phyloP scores from a whole-genome alignment of 2,329 filamentous ascomycete species.

The Dothidotthia symphoricarpi region DNA sequence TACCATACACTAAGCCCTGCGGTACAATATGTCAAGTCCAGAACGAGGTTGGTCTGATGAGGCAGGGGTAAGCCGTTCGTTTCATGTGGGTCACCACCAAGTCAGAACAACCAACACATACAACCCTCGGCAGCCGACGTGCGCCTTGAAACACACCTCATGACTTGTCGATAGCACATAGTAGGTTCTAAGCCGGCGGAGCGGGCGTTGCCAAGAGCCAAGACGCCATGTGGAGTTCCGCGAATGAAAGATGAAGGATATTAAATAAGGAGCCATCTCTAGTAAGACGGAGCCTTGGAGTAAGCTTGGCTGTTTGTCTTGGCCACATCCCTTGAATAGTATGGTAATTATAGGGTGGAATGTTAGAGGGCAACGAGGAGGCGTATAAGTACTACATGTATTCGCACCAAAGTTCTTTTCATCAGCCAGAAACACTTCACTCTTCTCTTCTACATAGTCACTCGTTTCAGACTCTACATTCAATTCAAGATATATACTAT shows the following conservation, averaged over 20 bases:
- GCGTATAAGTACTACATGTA: slow-evolving; percentile 5
- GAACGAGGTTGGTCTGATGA: slow-evolving; percentile 3
- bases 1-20: slow-evolving; percentile 14
- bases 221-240: slow-evolving; percentile 9
- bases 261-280: background rate
- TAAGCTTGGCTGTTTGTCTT: slow-evolving; percentile 3
- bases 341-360: no score
- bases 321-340: no score
- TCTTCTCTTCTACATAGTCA: slow-evolving; percentile 1
- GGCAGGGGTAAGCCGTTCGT: slow-evolving; percentile 11
- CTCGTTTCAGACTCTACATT: slow-evolving; percentile 3
- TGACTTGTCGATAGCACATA: slow-evolving; percentile 2
- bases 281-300: slow-evolving; percentile 6
- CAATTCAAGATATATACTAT: background rate
- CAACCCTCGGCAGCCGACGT: slow-evolving; percentile 1
- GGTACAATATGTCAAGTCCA: slow-evolving; percentile 2
- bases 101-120: no score
- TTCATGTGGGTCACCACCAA: slow-evolving; percentile 10
- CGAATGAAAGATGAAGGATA: slow-evolving; percentile 11
- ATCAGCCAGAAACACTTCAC: slow-evolving; percentile 7
- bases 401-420: background rate
- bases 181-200: slow-evolving; percentile 7
- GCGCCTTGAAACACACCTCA: slow-evolving; percentile 1
- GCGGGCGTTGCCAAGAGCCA: slow-evolving; percentile 8
- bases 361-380: slow-evolving; percentile 2